Percentiles rank a stretch among this genome's conserved stretches.
These are phyloP conservation scores for Mycena vulgaris DNA, from an alignment of 768 basidiomycete species.

Conservation along the genomic window DNA sequence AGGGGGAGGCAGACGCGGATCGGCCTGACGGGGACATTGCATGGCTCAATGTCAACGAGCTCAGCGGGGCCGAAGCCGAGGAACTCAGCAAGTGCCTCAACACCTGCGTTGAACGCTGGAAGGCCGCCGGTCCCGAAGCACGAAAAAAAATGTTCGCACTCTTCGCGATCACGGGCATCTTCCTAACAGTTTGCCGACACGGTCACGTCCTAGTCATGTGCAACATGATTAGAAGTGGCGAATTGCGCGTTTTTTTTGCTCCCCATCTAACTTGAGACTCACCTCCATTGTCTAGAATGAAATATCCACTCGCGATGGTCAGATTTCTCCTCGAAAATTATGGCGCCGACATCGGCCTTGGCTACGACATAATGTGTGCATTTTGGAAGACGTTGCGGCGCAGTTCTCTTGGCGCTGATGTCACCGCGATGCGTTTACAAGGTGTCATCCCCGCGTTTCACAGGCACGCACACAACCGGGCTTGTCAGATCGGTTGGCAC, in stretches of 20 bases:
- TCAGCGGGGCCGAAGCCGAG: conserved; percentile 32
- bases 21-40: conserved; percentile 32
- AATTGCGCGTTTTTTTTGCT: conserved; percentile 40
- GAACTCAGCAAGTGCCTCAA: conserved; percentile 24
- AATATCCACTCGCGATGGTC: conserved; percentile 47
- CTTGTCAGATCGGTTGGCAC: conserved; percentile 44
- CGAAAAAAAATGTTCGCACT: conserved; percentile 42
- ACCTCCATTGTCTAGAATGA: conserved; percentile 38
- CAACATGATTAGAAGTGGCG: conserved; percentile 48
- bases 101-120: conserved; percentile 41
- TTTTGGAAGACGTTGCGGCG: conserved; percentile 38
- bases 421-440: conserved; percentile 20
- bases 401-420: conserved; percentile 38
- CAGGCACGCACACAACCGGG: conserved; percentile 46
- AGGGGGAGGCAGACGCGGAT: neutral
- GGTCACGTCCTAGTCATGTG: conserved; percentile 42
- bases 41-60: conserved; percentile 41
- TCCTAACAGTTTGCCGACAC: too few relatives aligned
- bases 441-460: conserved; percentile 42
- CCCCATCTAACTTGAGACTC: neutral
- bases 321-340: conserved; percentile 35
- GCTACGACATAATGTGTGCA: conserved; percentile 52
- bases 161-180: conserved; percentile 45
- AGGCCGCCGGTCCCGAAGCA: conserved; percentile 37
- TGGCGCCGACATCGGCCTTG: conserved; percentile 25